Percentiles rank a stretch among this genome's conserved stretches.
Evolutionary conservation across 139 green algal species (phyloP).

Genomic region (Nannochloris sp.): DNA sequence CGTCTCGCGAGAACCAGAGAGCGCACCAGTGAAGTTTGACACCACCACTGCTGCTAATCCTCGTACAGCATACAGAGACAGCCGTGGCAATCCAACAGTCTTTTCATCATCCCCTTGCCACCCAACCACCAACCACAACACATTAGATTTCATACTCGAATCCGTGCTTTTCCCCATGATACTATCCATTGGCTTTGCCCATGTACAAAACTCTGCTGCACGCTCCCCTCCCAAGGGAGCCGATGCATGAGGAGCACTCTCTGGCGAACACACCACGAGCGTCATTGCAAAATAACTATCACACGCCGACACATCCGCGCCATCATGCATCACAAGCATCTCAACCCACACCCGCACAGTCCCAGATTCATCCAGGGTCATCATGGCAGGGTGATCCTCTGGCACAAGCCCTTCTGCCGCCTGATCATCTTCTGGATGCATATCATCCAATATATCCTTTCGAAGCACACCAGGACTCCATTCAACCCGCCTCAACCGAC

Average conservation of each 20-base stretch:
- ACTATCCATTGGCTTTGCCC: not conserved
- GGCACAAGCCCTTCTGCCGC: not conserved
- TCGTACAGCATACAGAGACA: conserved; percentile 17
- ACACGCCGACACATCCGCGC: not conserved
- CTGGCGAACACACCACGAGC: not conserved
- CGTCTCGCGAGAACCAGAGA: conserved; percentile 4
- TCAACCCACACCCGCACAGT: conserved; percentile 23
- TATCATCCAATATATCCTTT: conserved; percentile 17
- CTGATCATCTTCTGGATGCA: not conserved
- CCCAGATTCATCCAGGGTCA: conserved; percentile 16
- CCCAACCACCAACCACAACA: not conserved
- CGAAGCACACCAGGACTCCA: conserved; percentile 22
- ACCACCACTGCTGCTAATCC: conserved; percentile 22
- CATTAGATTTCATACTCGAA: not conserved
- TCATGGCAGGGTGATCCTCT: conserved; percentile 25
- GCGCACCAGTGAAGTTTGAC: conserved; percentile 7
- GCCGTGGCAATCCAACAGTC: not conserved
- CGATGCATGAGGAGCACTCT: not conserved
- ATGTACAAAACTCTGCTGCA: not conserved
- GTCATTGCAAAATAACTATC: conserved; percentile 28
- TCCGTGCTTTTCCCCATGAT: not conserved
- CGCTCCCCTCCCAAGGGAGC: too few relatives aligned
- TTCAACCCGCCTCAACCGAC: not conserved
- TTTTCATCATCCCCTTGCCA: not conserved
- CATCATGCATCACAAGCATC: conserved; percentile 13